A percentile compares a stretch with the other conserved stretches of the same genome.
Conservation (phyloP, 106 monocot genomes). For the Xerophyta viscosa region DNA sequence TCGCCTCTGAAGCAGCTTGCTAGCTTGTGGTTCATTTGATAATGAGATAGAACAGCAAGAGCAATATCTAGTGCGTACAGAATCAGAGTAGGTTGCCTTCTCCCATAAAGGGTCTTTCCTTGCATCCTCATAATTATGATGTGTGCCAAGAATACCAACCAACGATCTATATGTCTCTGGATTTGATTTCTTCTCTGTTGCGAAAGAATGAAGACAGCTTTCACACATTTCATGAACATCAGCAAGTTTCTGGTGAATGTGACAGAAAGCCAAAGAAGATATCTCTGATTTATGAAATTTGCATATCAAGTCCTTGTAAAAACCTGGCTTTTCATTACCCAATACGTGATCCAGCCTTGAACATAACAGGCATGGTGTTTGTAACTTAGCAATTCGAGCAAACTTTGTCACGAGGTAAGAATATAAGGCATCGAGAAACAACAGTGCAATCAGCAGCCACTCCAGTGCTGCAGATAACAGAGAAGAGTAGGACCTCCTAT, state of each 20-base stretch:
- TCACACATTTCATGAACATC: conserved; percentile 52
- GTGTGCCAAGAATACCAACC: conserved; percentile 21
- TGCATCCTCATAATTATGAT: conserved; percentile 15
- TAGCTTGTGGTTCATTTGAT: conserved; percentile 11
- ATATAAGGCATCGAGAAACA: conserved; percentile 43
- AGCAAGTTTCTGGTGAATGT: conserved; percentile 49
- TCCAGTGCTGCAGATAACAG: conserved; percentile 62
- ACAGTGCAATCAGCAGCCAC: conserved; percentile 64
- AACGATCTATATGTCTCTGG: conserved; percentile 22
- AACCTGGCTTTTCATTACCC: conserved; percentile 36
- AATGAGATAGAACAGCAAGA: conserved; percentile 45
- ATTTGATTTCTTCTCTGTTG: conserved; percentile 24
- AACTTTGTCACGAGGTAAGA: conserved; percentile 63
- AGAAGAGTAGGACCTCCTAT: conserved; percentile 20
- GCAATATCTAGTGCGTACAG: conserved; percentile 13
- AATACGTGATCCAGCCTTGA: conserved; percentile 75
- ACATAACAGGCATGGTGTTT: conserved; percentile 71
- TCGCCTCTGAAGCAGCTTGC: conserved; percentile 12
- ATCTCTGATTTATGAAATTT: conserved; percentile 66
- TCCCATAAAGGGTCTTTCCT: conserved; percentile 16
- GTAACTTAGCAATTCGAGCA: conserved; percentile 52
- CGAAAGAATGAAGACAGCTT: conserved; percentile 41
- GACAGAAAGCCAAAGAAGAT: conserved; percentile 49
- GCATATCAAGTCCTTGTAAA: conserved; percentile 60
- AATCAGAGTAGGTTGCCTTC: conserved; percentile 12